Evolutionary conservation across 148 eudicot species (phyloP).

Genomic region (Diospyros lotus): DNA sequence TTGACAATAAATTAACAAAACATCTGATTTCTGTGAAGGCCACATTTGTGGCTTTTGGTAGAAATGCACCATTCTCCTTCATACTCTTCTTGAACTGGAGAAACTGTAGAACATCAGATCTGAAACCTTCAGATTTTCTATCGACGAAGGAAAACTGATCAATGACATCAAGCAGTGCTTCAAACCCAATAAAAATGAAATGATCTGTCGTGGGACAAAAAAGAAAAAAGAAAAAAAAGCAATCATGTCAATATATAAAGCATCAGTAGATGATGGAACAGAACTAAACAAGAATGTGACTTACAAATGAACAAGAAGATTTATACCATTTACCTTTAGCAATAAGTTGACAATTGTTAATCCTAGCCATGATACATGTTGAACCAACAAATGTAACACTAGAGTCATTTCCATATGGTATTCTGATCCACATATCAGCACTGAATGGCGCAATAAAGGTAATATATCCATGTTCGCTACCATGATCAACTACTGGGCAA

Average conservation of each 20-base stretch:
- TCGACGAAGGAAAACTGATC: constrained; percentile 55
- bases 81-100: constrained; percentile 38
- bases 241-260: neutral
- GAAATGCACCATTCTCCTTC: constrained; percentile 22
- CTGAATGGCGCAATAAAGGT: constrained; percentile 44
- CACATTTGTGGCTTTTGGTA: constrained; percentile 27
- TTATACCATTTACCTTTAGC: constrained; percentile 53
- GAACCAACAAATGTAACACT: constrained; percentile 27
- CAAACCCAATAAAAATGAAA: constrained; percentile 38
- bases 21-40: constrained; percentile 39
- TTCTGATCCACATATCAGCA: constrained; percentile 76
- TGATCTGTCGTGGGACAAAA: constrained; percentile 27
- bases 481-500: constrained; percentile 22
- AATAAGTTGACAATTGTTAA: constrained; percentile 44
- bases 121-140: constrained; percentile 44
- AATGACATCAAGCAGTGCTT: constrained; percentile 48
- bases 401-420: constrained; percentile 42
- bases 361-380: constrained; percentile 50
- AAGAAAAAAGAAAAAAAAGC: constrained; percentile 7
- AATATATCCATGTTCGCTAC: constrained; percentile 19
- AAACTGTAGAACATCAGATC: constrained; percentile 54
- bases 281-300: neutral
- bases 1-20: constrained; percentile 36
- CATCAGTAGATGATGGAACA: neutral
- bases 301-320: neutral